Conservation (phyloP, 139 green algal species). For the Mychonastes homosphaera region DNA sequence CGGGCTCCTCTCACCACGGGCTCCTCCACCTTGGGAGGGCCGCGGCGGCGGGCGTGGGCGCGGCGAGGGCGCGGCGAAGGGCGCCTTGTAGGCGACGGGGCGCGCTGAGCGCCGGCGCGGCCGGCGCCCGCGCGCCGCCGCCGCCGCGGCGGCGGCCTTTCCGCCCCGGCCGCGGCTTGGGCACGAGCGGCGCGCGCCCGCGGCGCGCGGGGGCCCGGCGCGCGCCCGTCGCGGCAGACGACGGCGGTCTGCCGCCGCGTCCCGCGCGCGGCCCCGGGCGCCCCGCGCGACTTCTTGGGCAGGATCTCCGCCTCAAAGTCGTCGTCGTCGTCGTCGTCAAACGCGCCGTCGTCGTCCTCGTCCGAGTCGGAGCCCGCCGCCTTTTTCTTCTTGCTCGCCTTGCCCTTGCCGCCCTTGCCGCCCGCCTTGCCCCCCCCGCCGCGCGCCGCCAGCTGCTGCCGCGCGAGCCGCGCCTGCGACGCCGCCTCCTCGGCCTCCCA, state of each 20-base stretch:
- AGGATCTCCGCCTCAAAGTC: slow-evolving; percentile 28
- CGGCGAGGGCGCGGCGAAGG: too few species aligned
- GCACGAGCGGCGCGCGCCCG: neutral
- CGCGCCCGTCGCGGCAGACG: neutral
- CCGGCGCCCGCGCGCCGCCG: neutral
- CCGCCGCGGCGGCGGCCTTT: neutral
- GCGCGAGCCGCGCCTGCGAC: slow-evolving; percentile 17
- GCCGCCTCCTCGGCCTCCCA: slow-evolving; percentile 42
- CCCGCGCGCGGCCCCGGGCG: too few species aligned
- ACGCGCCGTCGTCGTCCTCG: slow-evolving; percentile 6
- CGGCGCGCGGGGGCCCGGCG: neutral
- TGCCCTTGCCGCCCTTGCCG: slow-evolving; percentile 4
- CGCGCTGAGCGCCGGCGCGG: too few species aligned
- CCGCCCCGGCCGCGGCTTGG: neutral
- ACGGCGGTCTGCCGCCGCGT: neutral
- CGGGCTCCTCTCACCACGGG: too few species aligned
- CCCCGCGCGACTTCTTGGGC: too few species aligned
- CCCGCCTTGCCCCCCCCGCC: slow-evolving; percentile 13
- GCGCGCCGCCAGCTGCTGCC: slow-evolving; percentile 8
- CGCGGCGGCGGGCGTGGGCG: too few species aligned
- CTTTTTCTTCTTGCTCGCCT: slow-evolving; percentile 18
- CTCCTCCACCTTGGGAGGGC: too few species aligned
- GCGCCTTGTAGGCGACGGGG: too few species aligned
- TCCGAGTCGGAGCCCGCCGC: neutral
- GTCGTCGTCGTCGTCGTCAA: neutral